Conservation (phyloP, 1,139 yeast species). For the Fermentozyma sake region DNA sequence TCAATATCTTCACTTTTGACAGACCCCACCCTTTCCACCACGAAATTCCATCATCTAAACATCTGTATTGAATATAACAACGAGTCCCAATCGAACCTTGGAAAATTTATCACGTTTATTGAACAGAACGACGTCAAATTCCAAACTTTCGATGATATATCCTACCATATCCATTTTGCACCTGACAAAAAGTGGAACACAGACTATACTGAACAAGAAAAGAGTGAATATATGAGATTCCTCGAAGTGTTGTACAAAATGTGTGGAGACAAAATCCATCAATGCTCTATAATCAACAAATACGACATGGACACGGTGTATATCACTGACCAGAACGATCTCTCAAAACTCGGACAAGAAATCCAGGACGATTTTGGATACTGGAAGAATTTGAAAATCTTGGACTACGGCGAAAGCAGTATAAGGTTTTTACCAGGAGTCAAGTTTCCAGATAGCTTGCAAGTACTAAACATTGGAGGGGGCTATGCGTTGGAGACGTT, state of each 20-base stretch:
- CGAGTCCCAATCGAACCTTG: conserved; percentile 23
- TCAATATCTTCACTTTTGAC: conserved; percentile 11
- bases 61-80: conserved; percentile 34
- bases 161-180: conserved; percentile 38
- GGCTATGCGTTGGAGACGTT: conserved; percentile 39
- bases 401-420: conserved; percentile 40
- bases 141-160: conserved; percentile 18
- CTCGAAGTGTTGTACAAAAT: conserved; percentile 18
- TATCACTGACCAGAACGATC: conserved; percentile 31
- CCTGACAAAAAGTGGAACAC: conserved; percentile 30
- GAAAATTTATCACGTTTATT: conserved; percentile 20
- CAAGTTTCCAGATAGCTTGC: conserved; percentile 34
- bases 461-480: conserved; percentile 39
- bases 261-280: conserved; percentile 29
- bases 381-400: conserved; percentile 31
- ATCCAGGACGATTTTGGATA: conserved; percentile 35
- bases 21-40: conserved; percentile 8
- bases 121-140: conserved; percentile 12
- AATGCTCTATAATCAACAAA: conserved; percentile 38
- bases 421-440: conserved; percentile 39
- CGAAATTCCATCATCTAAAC: conserved; percentile 23
- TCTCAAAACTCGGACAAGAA: conserved; percentile 32
- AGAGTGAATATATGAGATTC: conserved; percentile 22
- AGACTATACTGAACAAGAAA: conserved; percentile 25
- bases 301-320: conserved; percentile 34